Percentiles rank a stretch among this genome's conserved stretches.
These are phyloP conservation scores for Stygiomarasmius scandens DNA, from an alignment of 1,284 basidiomycete genomes.

Conservation along the genomic window DNA sequence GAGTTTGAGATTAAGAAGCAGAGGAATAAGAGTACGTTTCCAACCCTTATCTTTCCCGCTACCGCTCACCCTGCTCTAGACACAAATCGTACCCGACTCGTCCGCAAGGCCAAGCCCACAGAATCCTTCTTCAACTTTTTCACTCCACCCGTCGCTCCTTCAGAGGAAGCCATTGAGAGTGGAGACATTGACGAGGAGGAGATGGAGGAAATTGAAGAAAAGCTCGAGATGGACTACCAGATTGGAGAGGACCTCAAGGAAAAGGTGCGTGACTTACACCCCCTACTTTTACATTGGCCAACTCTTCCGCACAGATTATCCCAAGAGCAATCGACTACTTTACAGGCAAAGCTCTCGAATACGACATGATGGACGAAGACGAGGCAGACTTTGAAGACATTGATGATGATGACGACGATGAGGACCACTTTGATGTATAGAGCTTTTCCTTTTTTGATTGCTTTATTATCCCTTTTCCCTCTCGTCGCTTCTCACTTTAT, in stretches of 20 bases:
- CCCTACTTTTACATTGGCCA: neutral
- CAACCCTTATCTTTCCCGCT: slow-evolving; percentile 3
- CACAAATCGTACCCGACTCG: slow-evolving; percentile 90
- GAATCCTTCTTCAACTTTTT: slow-evolving; percentile 99
- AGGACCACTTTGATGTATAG: slow-evolving; percentile 50
- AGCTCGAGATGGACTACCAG: slow-evolving; percentile 96
- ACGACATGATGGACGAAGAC: slow-evolving; percentile 77
- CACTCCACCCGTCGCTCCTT: slow-evolving; percentile 79
- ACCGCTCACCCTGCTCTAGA: slow-evolving; percentile 46
- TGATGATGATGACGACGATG: slow-evolving; percentile 59
- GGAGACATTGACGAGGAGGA: slow-evolving; percentile 85
- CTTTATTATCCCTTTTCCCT: slow-evolving; percentile 2
- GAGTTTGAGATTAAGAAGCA: slow-evolving; percentile 99
- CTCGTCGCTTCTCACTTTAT: neutral
- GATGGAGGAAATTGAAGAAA: slow-evolving; percentile 87
- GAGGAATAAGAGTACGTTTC: slow-evolving; percentile 88
- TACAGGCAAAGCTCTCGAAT: slow-evolving; percentile 94
- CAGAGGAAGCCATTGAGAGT: slow-evolving; percentile 70
- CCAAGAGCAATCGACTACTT: slow-evolving; percentile 95
- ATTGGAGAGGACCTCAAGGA: slow-evolving; percentile 99
- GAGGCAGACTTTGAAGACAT: slow-evolving; percentile 67
- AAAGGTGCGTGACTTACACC: slow-evolving; percentile 53
- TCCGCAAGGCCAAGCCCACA: slow-evolving; percentile 85
- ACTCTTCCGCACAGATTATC: slow-evolving; percentile 64
- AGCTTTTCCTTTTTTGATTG: slow-evolving; percentile 14